These are phyloP conservation scores for Paramecium caudatum DNA, from an alignment of 73 alveolate genomes.

Conservation along the genomic window DNA sequence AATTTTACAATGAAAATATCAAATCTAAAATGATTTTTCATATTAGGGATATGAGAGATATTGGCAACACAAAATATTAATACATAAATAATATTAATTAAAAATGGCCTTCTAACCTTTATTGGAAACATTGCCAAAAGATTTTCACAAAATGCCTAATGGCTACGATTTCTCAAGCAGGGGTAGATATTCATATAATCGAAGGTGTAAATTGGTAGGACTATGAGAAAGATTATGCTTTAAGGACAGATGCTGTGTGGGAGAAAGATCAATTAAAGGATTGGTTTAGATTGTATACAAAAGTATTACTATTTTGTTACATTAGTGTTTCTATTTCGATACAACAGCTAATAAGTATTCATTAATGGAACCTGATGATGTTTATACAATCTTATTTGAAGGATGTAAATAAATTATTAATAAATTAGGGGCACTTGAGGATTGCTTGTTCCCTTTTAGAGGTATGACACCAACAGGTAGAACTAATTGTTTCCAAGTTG, in stretches of 20 bases:
- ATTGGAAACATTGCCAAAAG: conserved; percentile 61
- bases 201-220: conserved; percentile 72
- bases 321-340: conserved; percentile 75
- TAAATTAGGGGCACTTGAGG: conserved; percentile 78
- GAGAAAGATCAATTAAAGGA: conserved; percentile 72
- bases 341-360: conserved; percentile 68
- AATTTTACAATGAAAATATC: conserved; percentile 15
- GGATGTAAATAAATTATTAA: conserved; percentile 63
- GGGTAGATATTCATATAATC: conserved; percentile 11
- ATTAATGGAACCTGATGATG: conserved; percentile 76
- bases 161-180: conserved; percentile 68
- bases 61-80: background rate
- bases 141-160: conserved; percentile 73
- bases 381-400: conserved; percentile 74
- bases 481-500: conserved; percentile 71
- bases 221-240: conserved; percentile 71
- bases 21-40: background rate
- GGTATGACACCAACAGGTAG: conserved; percentile 79
- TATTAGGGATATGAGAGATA: background rate
- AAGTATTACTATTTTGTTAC: conserved; percentile 18
- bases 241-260: conserved; percentile 80
- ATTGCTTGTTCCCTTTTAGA: conserved; percentile 68
- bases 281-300: conserved; percentile 74
- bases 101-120: conserved; percentile 11
- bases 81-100: background rate